A percentile compares a stretch with the other conserved stretches of the same genome.
phyloP scores from a whole-genome alignment of 176 grass and related monocot genomes.

The Triticum turgidum region DNA sequence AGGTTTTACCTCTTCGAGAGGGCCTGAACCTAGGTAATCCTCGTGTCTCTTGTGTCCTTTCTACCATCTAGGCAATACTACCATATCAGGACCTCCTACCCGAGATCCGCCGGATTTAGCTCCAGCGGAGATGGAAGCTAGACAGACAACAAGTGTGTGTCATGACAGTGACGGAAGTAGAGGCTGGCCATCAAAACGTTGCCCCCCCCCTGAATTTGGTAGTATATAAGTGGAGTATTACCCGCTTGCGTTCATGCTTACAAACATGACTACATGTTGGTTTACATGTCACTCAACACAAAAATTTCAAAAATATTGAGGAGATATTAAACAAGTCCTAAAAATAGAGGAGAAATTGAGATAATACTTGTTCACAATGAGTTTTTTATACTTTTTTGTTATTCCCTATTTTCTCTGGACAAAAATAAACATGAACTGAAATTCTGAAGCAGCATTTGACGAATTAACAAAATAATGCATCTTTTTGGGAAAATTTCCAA shows the following conservation, averaged over 20 bases:
- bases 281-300: background rate
- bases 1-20: no score
- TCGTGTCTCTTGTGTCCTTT: no score
- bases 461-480: background rate
- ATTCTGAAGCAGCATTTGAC: background rate
- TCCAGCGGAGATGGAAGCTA: background rate
- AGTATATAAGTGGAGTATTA: background rate
- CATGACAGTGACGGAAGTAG: background rate
- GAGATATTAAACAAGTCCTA: background rate
- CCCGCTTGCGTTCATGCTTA: background rate
- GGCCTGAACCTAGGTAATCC: no score
- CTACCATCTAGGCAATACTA: no score
- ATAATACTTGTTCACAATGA: background rate
- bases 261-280: background rate
- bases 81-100: no score
- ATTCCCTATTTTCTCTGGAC: background rate
- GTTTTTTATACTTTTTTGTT: background rate
- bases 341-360: background rate
- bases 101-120: no score
- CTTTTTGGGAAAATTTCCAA: background rate
- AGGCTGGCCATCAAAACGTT: background rate
- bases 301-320: background rate
- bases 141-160: no score
- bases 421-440: background rate
- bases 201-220: background rate